Conservation (phyloP, 2,329 filamentous ascomycete species). For the Rutstroemia sp. region DNA sequence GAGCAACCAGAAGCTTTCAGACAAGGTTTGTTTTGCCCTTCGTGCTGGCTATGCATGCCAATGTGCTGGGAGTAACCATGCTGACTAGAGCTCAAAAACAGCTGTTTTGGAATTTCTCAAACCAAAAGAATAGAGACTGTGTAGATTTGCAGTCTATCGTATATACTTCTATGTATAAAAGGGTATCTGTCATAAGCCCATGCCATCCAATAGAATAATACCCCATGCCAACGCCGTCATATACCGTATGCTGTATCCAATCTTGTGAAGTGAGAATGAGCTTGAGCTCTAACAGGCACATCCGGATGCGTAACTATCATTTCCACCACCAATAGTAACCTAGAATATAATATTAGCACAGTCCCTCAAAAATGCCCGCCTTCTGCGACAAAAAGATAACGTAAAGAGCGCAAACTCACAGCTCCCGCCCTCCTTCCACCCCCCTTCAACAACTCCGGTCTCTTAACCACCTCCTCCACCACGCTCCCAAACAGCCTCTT, state of each 20-base stretch:
- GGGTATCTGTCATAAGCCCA: slow-evolving; percentile 25
- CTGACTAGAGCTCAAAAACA: slow-evolving; percentile 24
- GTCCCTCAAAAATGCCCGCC: not conserved
- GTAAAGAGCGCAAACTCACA: slow-evolving; percentile 1
- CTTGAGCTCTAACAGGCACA: slow-evolving; percentile 6
- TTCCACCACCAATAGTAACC: slow-evolving; percentile 4
- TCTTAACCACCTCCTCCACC: slow-evolving; percentile 42
- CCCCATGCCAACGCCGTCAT: slow-evolving; percentile 8
- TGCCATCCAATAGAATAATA: slow-evolving; percentile 12
- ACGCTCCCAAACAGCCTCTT: slow-evolving; percentile 44
- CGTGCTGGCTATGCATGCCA: not conserved
- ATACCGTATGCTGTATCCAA: not conserved
- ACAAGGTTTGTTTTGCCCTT: slow-evolving; percentile 45
- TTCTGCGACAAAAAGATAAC: not conserved
- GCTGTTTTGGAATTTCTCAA: slow-evolving; percentile 57
- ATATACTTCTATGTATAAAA: slow-evolving; percentile 22
- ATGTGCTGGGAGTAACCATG: not conserved
- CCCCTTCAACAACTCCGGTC: slow-evolving; percentile 34
- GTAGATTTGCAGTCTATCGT: slow-evolving; percentile 24
- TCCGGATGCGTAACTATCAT: not conserved
- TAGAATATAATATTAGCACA: slow-evolving; percentile 17
- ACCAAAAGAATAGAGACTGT: slow-evolving; percentile 37
- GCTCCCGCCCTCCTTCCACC: slow-evolving; percentile 23
- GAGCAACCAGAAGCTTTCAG: slow-evolving; percentile 77
- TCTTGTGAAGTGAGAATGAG: not conserved